Evolutionary conservation across 2,329 filamentous ascomycete species (phyloP), one percentile per base, ranked within the genome.

Genomic region (Fusarium devonianum): DNA sequence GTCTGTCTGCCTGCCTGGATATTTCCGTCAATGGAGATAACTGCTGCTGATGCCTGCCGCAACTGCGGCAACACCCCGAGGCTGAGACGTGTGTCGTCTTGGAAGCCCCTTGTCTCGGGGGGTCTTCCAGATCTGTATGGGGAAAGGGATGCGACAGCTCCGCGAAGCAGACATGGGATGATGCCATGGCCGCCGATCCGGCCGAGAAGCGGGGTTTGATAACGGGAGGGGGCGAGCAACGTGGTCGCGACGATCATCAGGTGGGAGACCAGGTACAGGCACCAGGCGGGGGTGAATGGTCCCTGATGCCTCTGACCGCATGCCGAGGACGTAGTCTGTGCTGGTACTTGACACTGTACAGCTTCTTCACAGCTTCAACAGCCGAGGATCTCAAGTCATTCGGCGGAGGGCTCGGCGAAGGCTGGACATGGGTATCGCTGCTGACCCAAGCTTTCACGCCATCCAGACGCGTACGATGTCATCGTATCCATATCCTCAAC

Each of bases 241-340:
- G 51, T 60, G 47, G 41, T 38, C 55, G 44, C 49, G 48, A 35
- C 38, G 49, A 60, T 41, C 49, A 48, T 40, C 37, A 46, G 52
- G 55, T 58, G 60, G 39, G 40, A 34, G 56, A 37, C 38, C 14
- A 17, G n/a, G 3, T 18, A 33, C 7, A 35, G 37, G 38, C 33
- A 47, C 42, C 16, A 48, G 17, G 52, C n/a, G n/a, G n/a, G n/a
- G n/a, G n/a, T n/a, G n/a, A 43, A 53, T 48, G 53, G 48, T 49
- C 38, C 56, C 47, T 46, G 51, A 47, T 59, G 56, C 56, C 56
- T 51, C 34, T 59, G 43, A n/a, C n/a, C n/a, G n/a, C n/a, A n/a
- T 53, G 50, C 51, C 46, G 51, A 56, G 25, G 56, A 50, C 52
- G 37, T 26, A 30, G 29, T 44, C 33, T 7, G 32, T 45, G 32